Conservation (phyloP, 768 basidiomycete genomes). For the Boletales sp. region DNA sequence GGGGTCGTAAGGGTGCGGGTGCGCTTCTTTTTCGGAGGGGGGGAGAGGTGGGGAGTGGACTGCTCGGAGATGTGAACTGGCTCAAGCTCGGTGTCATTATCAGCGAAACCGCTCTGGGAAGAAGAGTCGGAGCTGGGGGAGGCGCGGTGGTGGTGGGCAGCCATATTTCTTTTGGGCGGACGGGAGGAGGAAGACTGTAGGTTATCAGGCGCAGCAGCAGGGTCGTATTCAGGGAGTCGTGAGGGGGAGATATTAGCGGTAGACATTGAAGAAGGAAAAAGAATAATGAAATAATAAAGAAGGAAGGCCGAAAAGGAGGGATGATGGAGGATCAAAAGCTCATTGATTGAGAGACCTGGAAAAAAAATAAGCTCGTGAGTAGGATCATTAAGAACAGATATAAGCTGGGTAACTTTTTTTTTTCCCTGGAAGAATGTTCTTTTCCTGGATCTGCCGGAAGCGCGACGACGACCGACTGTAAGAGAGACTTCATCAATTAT, state of each 20-base stretch:
- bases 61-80: slow-evolving; percentile 40
- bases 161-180: too few species aligned
- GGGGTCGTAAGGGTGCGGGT: slow-evolving; percentile 86
- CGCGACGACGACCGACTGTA: background rate
- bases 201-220: too few species aligned
- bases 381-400: background rate
- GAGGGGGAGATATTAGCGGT: too few species aligned
- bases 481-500: too few species aligned
- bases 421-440: too few species aligned
- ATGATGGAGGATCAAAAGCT: too few species aligned
- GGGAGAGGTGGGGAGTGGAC: slow-evolving; percentile 28
- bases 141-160: slow-evolving; percentile 4
- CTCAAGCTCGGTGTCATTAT: slow-evolving; percentile 52
- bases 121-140: slow-evolving; percentile 36
- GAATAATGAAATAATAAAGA: too few species aligned
- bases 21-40: slow-evolving; percentile 56
- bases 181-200: too few species aligned
- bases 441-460: too few species aligned
- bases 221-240: too few species aligned
- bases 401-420: background rate
- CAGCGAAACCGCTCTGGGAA: slow-evolving; percentile 56
- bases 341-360: background rate
- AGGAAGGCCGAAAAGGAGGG: too few species aligned
- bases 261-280: too few species aligned
- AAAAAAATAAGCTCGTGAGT: slow-evolving; percentile 2